Base-by-base conservation (phyloP, 2,329 filamentous ascomycete species). In the Cytospora piceae region DNA sequence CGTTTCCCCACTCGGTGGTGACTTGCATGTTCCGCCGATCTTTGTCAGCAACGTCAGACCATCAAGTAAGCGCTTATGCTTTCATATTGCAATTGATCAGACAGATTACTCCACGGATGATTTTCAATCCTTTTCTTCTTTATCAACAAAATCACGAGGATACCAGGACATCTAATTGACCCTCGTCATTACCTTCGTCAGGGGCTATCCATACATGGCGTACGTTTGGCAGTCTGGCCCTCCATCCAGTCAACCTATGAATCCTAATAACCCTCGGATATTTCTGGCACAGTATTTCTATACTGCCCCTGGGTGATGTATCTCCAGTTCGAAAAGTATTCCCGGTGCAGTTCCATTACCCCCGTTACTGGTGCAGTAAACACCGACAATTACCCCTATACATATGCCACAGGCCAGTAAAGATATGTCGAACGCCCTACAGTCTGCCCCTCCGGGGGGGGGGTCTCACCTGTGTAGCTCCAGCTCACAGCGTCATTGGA, bases 341-440 rank as follows among this genome's bases (percentile, higher is more conserved):
- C n/a, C 81, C 4, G 78, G 76, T 37, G 79, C 78, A 2, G 70
- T 76, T 2, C 77, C 79, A 14, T 76, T 72, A 2, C 77, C 77
- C 0, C 82, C 83, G 68, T 86, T 86, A 32, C 74, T 82, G 4
- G 84, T 86, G 51, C 79, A 80, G 71, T 85, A 86, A 0, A 81
- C 77, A 0, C 83, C 84, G 0, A 87, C 67, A 24, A 86, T 73
- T 1, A 79, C 78, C 0, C 83, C 83, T 78, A 56, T 24, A 34
- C 14, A 42, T 31, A 7, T 3, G 34, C 20, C 52, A 17, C 57
- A 4, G 42, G 32, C 22, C 31, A 49, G 17, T 32, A 3, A 24
- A 15, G 52, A 17, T 2, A 2, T 8, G 5, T 4, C 17, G 20
- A 32, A 27, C 46, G 7, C 3, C 15, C 1, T 17, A 17, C n/a